Base-by-base conservation (phyloP, 768 basidiomycete species). In the Agrocybe pediades region DNA sequence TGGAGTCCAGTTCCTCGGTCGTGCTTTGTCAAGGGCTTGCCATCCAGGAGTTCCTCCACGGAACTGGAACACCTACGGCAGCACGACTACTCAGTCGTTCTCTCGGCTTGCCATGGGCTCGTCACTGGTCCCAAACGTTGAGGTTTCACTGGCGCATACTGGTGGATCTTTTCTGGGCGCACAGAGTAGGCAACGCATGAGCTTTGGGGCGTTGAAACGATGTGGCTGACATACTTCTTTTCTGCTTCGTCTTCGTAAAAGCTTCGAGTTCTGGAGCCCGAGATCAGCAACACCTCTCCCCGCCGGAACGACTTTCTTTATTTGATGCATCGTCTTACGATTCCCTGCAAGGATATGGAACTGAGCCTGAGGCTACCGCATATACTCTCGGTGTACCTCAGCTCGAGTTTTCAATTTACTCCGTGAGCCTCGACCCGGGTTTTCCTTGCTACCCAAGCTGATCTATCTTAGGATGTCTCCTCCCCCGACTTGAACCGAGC, bases 401-500 rank as follows among this genome's bases (percentile, higher is more conserved):
- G 13, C 33, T 54, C 13, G 49, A 43, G 15, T 55, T 55, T 23
- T 55, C 54, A 2, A 55, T 55, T 26, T 55, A 55, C 24, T 36
- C 47, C 9, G 54, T 55, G 24, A 49, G 46, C 21, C 11, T 19
- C n/a, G 27, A 17, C n/a, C n/a, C 13, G 30, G 16, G 3, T 15
- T 8, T 27, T 33, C 2, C 21, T 26, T 4, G 1, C 9, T 13
- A 40, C 16, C 20, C 23, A 23, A 6, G 8, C 20, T 11, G n/a
- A 36, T 36, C 7, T 30, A 7, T 30, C 15, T 7, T 36, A 59
- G 58, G 52, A 57, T 39, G 45, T 39, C n/a, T 57, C 56, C 2
- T 59, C 53, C 6, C 56, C 56, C 6, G 45, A 41, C 33, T 46
- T 58, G 39, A 57, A 53, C 40, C 59, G 56, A 27, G 56, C 56